Conservation (phyloP, 495 filamentous ascomycete genomes). For the Hypoxylon crocopeplum region DNA sequence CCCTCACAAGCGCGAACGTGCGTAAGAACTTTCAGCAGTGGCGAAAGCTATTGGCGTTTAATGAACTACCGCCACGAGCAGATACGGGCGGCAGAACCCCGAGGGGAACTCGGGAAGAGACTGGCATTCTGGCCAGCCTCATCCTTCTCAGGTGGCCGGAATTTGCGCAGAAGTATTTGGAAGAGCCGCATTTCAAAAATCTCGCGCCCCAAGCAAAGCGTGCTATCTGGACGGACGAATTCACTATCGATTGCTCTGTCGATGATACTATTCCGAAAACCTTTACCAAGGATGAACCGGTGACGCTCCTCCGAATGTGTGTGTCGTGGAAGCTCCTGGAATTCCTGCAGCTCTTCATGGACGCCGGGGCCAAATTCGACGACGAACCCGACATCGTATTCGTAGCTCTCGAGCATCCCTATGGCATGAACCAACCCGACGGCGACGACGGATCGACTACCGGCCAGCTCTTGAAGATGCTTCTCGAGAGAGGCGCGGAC, state of each 20-base stretch:
- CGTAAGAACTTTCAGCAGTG: conserved; percentile 9
- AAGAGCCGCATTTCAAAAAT: conserved; percentile 3
- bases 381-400: conserved; percentile 23
- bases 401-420: conserved; percentile 14
- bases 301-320: conserved; percentile 25
- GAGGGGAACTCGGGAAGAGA: not conserved
- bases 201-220: conserved; percentile 10
- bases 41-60: conserved; percentile 14
- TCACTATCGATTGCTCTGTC: conserved; percentile 2
- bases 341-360: conserved; percentile 23
- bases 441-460: conserved; percentile 10
- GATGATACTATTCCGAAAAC: not conserved
- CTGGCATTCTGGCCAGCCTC: conserved; percentile 19
- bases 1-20: conserved; percentile 1
- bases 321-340: conserved; percentile 24
- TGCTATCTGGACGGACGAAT: conserved; percentile 21
- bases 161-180: conserved; percentile 25
- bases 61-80: not conserved
- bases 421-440: not conserved
- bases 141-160: conserved; percentile 30
- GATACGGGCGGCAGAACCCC: not conserved
- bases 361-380: conserved; percentile 15
- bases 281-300: not conserved
- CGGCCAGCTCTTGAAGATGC: conserved; percentile 17
- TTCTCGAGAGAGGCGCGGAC: conserved; percentile 34